Base-by-base conservation (phyloP, 345 rosid species). In the Gossypium ekmanianum region DNA sequence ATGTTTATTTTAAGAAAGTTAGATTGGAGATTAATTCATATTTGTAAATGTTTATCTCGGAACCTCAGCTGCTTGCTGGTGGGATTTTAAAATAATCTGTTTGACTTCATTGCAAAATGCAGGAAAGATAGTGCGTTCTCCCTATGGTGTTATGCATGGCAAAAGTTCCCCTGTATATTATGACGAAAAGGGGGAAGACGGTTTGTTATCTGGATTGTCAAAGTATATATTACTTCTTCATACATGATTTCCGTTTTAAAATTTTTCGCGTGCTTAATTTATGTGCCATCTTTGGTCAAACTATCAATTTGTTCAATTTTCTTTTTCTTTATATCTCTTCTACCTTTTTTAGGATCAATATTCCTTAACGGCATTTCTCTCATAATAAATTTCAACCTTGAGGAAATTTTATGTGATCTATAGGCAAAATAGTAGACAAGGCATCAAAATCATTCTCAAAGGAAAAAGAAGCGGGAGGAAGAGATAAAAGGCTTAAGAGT, bases 101-200 rank as follows among this genome's bases (percentile, higher is more conserved):
- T 68, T 51, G 70, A 47, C 20, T 61, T 52, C 78, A 52, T 72
- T 59, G 3, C 61, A 9, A 48, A 48, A 69, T 65, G 69, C 81
- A 96, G 98, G 99, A 44, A 96, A 90, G 85, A 77, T 96, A 13
- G 98, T 96, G 70, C 90, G 97, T 57, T 87, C 95, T 74, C 98
- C 99, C 26, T 76, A 47, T 58, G 99, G 99, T 75, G 99, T 96
- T 52, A 79, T 96, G 97, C 99, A 96, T 80, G 98, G 99, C 48
- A 96, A 93, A 87, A 85, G 97, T 84, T 96, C 98, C 45, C 97
- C 72, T 76, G 97, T 93, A 9, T 82, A 88, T 79, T 90, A 92
- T 78, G 92, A 91, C 51, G 98, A 96, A 85, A 89, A 89, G 84
- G 98, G 92, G 64, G 94, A 92, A 85, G 92, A 89, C 61, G 93